These are phyloP conservation scores for Argentina anserina DNA, from an alignment of 306 rosid species.

Conservation along the genomic window DNA sequence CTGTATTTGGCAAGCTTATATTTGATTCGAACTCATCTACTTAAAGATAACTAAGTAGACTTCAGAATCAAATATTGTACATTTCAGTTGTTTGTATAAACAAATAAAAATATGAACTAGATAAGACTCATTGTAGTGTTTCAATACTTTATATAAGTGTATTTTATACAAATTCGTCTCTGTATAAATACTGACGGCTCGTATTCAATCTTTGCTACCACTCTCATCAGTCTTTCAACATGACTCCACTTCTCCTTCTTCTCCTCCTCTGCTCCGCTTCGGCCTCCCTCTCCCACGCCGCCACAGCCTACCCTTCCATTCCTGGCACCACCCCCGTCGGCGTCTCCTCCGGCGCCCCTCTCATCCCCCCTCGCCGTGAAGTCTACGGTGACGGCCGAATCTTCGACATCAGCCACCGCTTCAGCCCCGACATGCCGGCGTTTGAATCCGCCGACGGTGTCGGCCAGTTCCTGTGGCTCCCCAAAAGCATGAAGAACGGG, in stretches of 20 bases:
- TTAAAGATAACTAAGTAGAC: too few relatives aligned
- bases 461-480: constrained; percentile 68
- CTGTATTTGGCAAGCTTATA: too few relatives aligned
- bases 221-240: constrained; percentile 17
- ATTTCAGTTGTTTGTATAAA: too few relatives aligned
- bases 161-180: too few relatives aligned
- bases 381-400: constrained; percentile 65
- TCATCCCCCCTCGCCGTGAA: constrained; percentile 68
- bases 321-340: constrained; percentile 40
- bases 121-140: too few relatives aligned
- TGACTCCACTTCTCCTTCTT: constrained; percentile 28
- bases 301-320: constrained; percentile 49
- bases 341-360: constrained; percentile 23
- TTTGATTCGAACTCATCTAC: too few relatives aligned
- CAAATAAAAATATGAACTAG: too few relatives aligned
- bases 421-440: constrained; percentile 50
- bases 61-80: too few relatives aligned
- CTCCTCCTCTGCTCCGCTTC: constrained; percentile 25
- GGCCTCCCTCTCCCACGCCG: constrained; percentile 25
- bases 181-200: too few relatives aligned
- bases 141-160: too few relatives aligned
- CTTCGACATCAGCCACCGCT: constrained; percentile 62
- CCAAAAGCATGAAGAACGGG: constrained; percentile 75
- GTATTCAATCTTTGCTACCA: too few relatives aligned
- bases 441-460: constrained; percentile 58